Evolutionary conservation across 2,329 filamentous ascomycete species (phyloP).

Genomic region (Sordariomycetes sp.): DNA sequence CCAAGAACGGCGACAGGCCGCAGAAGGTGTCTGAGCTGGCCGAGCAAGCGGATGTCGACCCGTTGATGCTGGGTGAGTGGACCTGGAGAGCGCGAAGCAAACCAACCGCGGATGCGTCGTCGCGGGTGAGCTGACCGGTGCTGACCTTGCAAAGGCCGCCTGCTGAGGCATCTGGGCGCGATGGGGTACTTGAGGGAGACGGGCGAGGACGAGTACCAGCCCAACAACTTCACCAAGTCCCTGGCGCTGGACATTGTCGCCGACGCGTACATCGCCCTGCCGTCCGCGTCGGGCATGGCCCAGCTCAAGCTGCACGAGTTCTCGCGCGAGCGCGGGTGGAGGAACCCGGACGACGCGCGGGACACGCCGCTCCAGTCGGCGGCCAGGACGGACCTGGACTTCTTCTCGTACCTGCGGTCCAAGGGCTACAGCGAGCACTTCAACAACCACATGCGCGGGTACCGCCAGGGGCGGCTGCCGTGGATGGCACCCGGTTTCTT

Average conservation of each 20-base stretch:
- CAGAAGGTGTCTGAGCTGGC: constrained; percentile 20
- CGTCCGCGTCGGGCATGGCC: constrained; percentile 2
- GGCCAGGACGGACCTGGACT: too few relatives aligned
- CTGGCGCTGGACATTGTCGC: constrained; percentile 21
- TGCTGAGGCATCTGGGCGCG: constrained; percentile 25
- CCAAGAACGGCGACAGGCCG: constrained; percentile 16
- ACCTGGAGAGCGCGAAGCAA: too few relatives aligned
- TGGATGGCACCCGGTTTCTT: constrained; percentile 11
- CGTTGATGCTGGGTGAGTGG: constrained; percentile 17
- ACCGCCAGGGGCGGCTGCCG: constrained; percentile 2
- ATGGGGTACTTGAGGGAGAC: constrained; percentile 28
- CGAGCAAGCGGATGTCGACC: constrained; percentile 13
- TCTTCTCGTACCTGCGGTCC: too few relatives aligned
- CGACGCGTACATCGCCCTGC: constrained; percentile 22
- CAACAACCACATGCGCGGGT: constrained; percentile 23
- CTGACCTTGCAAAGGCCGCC: too few relatives aligned
- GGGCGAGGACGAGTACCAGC: constrained; percentile 19
- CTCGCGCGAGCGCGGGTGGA: constrained; percentile 10
- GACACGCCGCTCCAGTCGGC: constrained; percentile 22
- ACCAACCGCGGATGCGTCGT: too few relatives aligned
- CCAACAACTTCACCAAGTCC: constrained; percentile 22
- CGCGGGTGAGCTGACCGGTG: too few relatives aligned
- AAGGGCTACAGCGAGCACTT: constrained; percentile 22
- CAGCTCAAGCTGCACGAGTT: constrained; percentile 12
- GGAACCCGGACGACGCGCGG: constrained; percentile 9